phyloP scores from a whole-genome alignment of 352 stramenopile species.

The Globisporangium sylvaticum region DNA sequence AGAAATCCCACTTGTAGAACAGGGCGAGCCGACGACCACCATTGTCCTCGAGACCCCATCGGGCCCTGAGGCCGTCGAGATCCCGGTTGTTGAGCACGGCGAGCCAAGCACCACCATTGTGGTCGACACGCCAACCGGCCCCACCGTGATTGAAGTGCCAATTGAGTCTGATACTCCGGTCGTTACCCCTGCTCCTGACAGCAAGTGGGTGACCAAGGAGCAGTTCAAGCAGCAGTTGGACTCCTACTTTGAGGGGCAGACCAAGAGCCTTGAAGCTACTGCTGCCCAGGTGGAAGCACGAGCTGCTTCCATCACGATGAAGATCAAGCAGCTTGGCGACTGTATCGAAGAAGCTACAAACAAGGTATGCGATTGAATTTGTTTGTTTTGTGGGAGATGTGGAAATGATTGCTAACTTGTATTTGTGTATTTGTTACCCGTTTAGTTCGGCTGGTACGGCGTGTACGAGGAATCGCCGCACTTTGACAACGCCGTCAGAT shows the following conservation, averaged over 20 bases:
- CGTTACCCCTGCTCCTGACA: not conserved
- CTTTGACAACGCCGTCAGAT: constrained; percentile 45
- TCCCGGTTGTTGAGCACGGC: not conserved
- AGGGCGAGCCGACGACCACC: not conserved
- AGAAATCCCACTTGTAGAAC: not conserved
- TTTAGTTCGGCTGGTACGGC: constrained; percentile 50
- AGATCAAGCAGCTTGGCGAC: constrained; percentile 30
- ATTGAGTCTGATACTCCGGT: not conserved
- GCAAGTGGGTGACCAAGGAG: not conserved
- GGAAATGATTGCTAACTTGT: constrained; percentile 1
- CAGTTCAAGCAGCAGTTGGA: constrained; percentile 38
- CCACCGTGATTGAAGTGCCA: constrained; percentile 1
- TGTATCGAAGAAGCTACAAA: constrained; percentile 42
- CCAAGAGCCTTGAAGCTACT: constrained; percentile 24
- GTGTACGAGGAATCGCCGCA: constrained; percentile 46
- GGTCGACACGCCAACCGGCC: constrained; percentile 6
- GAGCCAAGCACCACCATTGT: constrained; percentile 8
- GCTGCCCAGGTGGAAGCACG: constrained; percentile 21
- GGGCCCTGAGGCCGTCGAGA: not conserved
- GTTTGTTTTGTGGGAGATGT: not conserved
- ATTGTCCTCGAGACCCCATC: constrained; percentile 1
- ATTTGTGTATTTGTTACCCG: not conserved
- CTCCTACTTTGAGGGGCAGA: constrained; percentile 26
- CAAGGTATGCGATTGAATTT: constrained; percentile 27
- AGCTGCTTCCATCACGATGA: constrained; percentile 14